Evolutionary conservation across 345 rosid species (phyloP).

Genomic region (Carallia brachiata): DNA sequence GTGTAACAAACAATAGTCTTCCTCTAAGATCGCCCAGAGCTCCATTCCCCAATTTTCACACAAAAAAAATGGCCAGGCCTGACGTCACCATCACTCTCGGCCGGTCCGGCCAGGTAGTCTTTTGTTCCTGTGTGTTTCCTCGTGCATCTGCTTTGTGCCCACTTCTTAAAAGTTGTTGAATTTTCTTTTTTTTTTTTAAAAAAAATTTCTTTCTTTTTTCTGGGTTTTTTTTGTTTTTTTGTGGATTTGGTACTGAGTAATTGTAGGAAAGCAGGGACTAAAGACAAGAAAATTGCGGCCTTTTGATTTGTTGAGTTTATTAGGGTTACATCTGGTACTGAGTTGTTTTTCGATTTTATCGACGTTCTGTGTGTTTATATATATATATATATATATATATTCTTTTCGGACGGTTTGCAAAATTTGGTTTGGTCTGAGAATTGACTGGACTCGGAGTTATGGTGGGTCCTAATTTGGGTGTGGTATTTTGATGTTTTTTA

Average conservation of each 20-base stretch:
- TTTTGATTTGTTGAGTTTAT: background rate
- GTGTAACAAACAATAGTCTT: background rate
- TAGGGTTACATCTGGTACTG: background rate
- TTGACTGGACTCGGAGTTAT: background rate
- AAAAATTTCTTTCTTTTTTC: background rate
- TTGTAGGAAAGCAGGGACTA: background rate
- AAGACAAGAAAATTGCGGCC: background rate
- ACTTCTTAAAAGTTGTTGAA: background rate
- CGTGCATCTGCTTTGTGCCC: background rate
- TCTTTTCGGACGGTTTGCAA: background rate
- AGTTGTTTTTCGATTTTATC: background rate
- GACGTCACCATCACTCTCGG: constrained; percentile 42
- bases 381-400: too few relatives aligned
- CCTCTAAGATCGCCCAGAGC: background rate
- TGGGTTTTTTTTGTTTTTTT: background rate
- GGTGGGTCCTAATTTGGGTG: background rate
- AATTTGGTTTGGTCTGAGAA: background rate
- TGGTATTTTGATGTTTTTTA: background rate
- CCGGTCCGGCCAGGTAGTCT: constrained; percentile 38
- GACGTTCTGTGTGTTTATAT: background rate
- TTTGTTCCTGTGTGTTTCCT: background rate
- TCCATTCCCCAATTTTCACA: background rate
- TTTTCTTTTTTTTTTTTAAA: background rate
- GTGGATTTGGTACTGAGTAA: background rate
- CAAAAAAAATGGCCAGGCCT: constrained; percentile 25